Base-by-base conservation (phyloP, 345 rosid species). In the Stellera chamaejasme region DNA sequence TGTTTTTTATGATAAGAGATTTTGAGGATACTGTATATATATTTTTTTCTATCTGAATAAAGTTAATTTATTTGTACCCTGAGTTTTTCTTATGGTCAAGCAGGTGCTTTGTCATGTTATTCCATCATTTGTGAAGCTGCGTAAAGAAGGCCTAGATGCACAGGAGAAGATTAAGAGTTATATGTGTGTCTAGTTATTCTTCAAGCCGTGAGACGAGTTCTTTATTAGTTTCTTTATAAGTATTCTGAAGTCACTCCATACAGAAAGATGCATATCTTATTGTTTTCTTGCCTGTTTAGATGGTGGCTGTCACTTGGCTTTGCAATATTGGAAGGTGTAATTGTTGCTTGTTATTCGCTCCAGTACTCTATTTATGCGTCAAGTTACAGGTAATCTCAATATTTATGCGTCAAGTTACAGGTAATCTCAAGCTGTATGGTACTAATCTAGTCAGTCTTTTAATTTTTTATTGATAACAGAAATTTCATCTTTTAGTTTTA, bases 81-180 rank as follows among this genome's bases (percentile, higher is more conserved):
- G 59, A 32, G 49, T 55, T 56, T 45, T 26, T 55, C 58, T 59
- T 51, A 27, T 43, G 67, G 45, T 50, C 43, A 49, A 59, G 47
- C 76, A 92, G 98, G 90, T 84, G 52, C 87, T 88, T 27, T 92
- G 98, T 73, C 93, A 85, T 60, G 63, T 88, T 59, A 71, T 92
- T 79, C 96, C 98, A 58, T 83, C 96, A 16, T 80, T 88, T 60
- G 95, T 86, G 76, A 86, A 84, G 82, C 80, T 88, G 70, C 77
- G 96, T 59, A 88, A 92, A 72, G 96, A 92, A 86, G 98, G 98
- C 71, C 79, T 92, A 69, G 98, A 88, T 75, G 98, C 87, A 49
- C 82, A 84, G 2, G 96, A 92, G 85, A 88, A 84, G 89, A 88
- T 92, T 69, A 92, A 92, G 92, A 80, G 96, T 77, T 88, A 88